These are phyloP conservation scores for Xylariales sp. DNA, from an alignment of 2,329 filamentous ascomycete genomes.

Conservation along the genomic window DNA sequence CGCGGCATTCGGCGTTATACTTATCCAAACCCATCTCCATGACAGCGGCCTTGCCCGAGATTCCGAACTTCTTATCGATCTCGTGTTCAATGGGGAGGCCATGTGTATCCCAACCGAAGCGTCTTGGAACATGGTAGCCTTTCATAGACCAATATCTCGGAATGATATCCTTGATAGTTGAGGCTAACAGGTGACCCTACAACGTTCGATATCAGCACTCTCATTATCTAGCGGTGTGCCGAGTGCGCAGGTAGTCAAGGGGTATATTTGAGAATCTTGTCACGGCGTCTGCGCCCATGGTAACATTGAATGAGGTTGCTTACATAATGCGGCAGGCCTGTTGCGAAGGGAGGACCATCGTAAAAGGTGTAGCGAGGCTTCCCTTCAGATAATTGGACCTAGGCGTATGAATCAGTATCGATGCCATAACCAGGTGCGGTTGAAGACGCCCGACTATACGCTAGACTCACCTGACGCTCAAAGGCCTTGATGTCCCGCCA, in stretches of 20 bases:
- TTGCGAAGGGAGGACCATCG: slow-evolving; percentile 78
- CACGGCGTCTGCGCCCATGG: too few relatives aligned
- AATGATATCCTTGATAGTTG: slow-evolving; percentile 96
- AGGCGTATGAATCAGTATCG: slow-evolving; percentile 8
- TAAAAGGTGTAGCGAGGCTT: slow-evolving; percentile 90
- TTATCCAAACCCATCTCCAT: slow-evolving; percentile 78
- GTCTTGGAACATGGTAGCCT: slow-evolving; percentile 83
- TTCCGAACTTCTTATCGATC: slow-evolving; percentile 92
- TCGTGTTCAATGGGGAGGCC: slow-evolving; percentile 94
- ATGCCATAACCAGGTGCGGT: too few relatives aligned
- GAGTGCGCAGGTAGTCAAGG: too few relatives aligned
- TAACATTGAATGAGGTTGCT: too few relatives aligned
- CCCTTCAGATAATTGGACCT: slow-evolving; percentile 75
- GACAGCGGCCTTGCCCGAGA: slow-evolving; percentile 83
- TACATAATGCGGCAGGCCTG: slow-evolving; percentile 62
- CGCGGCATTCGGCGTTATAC: slow-evolving; percentile 87
- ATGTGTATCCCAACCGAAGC: slow-evolving; percentile 95
- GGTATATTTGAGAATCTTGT: too few relatives aligned
- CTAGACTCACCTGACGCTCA: slow-evolving; percentile 63
- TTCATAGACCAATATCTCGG: slow-evolving; percentile 98
- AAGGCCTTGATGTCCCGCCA: slow-evolving; percentile 95
- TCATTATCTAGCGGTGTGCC: too few relatives aligned
- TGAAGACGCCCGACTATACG: too few relatives aligned
- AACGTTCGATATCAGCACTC: too few relatives aligned
- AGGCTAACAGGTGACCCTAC: slow-evolving; percentile 78